phyloP scores from a whole-genome alignment of 805 yeast genomes.

The Suhomyces xylopsoci region DNA sequence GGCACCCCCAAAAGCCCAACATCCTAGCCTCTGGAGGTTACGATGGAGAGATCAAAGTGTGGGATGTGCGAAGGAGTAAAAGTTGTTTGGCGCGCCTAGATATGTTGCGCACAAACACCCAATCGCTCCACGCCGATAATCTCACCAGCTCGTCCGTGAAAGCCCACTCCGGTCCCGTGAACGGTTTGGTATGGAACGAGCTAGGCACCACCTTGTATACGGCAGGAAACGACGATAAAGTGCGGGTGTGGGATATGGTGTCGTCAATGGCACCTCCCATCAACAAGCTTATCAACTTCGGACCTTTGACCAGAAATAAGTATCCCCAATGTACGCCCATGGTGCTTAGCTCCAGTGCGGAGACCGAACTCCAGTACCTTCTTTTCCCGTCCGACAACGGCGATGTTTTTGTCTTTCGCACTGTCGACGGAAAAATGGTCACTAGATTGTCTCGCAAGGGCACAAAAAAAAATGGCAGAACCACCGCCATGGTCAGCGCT shows the following conservation, averaged over 20 bases:
- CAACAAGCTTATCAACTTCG: conserved; percentile 69
- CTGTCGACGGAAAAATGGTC: conserved; percentile 61
- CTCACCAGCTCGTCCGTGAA: conserved; percentile 37
- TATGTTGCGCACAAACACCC: conserved; percentile 42
- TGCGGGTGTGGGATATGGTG: conserved; percentile 72
- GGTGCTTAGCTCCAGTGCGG: conserved; percentile 48
- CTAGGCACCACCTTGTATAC: conserved; percentile 61
- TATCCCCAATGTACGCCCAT: conserved; percentile 49
- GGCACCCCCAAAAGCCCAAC: conserved; percentile 67
- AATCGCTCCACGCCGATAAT: conserved; percentile 19
- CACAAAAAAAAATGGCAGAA: conserved; percentile 38
- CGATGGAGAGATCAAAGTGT: conserved; percentile 74
- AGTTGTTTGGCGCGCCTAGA: conserved; percentile 66
- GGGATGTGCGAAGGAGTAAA: conserved; percentile 78
- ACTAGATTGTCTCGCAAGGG: conserved; percentile 50
- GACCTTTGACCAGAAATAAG: conserved; percentile 71
- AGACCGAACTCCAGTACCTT: conserved; percentile 54
- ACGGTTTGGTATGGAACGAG: conserved; percentile 74
- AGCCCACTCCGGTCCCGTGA: conserved; percentile 78
- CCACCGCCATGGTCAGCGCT: conserved; percentile 51
- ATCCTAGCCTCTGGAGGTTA: conserved; percentile 76
- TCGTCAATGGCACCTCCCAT: conserved; percentile 37
- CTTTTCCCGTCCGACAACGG: conserved; percentile 77
- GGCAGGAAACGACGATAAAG: conserved; percentile 76
- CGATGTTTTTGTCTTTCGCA: conserved; percentile 57